Evolutionary conservation across 345 rosid genomes (phyloP).

Genomic region (Salix brachista): DNA sequence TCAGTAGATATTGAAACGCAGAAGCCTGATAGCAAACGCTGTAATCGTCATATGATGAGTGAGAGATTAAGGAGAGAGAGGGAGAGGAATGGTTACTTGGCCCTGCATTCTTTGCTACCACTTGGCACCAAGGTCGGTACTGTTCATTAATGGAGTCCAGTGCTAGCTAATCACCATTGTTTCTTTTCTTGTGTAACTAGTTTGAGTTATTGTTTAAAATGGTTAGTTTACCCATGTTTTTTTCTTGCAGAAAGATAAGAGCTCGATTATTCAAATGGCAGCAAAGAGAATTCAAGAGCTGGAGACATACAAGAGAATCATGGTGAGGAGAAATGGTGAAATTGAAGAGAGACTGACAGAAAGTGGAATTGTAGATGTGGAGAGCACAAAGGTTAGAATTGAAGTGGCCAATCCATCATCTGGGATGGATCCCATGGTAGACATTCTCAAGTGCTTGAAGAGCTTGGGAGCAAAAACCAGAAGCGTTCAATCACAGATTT

Average conservation of each 20-base stretch:
- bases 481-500: constrained; percentile 36
- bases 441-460: constrained; percentile 48
- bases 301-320: constrained; percentile 30
- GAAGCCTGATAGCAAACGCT: constrained; percentile 33
- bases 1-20: constrained; percentile 2
- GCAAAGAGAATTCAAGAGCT: constrained; percentile 38
- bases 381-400: constrained; percentile 36
- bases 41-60: constrained; percentile 49
- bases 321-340: constrained; percentile 36
- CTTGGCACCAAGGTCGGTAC: constrained; percentile 54
- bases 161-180: background rate
- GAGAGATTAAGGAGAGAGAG: constrained; percentile 68
- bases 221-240: background rate
- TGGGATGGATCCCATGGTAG: constrained; percentile 57
- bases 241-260: constrained; percentile 53
- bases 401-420: constrained; percentile 41
- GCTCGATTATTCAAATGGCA: constrained; percentile 45
- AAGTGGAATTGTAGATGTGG: background rate
- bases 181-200: background rate
- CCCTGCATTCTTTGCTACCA: constrained; percentile 55
- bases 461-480: constrained; percentile 29
- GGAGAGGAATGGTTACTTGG: constrained; percentile 51
- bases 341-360: constrained; percentile 21
- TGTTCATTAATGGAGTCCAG: background rate
- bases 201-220: background rate